Percentiles rank a stretch among this genome's conserved stretches.
Conservation (phyloP, 331 rosid species). For the Dryas integrifolia region DNA sequence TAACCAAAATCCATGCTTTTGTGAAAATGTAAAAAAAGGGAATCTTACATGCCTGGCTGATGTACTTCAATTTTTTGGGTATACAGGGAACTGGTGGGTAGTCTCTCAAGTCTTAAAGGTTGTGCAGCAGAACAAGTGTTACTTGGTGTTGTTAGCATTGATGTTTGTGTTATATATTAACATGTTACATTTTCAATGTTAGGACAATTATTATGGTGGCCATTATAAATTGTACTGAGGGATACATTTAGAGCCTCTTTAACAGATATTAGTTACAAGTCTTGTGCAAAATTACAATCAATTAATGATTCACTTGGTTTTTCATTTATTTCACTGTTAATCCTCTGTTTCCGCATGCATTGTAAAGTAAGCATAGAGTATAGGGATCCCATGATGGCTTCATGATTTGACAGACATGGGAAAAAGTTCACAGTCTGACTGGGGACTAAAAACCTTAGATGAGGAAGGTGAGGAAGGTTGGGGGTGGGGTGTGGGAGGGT, state of each 20-base stretch:
- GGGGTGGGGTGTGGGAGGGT: too few relatives aligned
- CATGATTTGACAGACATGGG: too few relatives aligned
- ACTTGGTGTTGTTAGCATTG: not conserved
- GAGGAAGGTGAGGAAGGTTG: too few relatives aligned
- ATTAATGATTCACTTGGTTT: not conserved
- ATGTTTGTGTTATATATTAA: not conserved
- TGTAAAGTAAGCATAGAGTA: not conserved
- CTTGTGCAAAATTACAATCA: not conserved
- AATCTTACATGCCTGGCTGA: not conserved
- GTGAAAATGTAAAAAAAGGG: not conserved
- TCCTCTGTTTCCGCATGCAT: conserved; percentile 1
- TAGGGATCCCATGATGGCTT: too few relatives aligned
- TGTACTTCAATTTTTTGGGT: not conserved
- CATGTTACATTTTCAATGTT: not conserved
- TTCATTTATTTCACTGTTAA: not conserved
- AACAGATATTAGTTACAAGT: not conserved
- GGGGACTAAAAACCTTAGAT: too few relatives aligned
- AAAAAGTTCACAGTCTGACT: too few relatives aligned
- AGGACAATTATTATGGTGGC: not conserved
- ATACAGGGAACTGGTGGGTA: not conserved
- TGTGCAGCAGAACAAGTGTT: not conserved
- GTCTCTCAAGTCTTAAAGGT: not conserved
- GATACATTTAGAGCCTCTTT: not conserved
- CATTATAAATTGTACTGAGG: not conserved
- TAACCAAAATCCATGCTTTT: not conserved